Evolutionary conservation across 306 rosid species (phyloP).

Genomic region (Erythrophleum fordii): DNA sequence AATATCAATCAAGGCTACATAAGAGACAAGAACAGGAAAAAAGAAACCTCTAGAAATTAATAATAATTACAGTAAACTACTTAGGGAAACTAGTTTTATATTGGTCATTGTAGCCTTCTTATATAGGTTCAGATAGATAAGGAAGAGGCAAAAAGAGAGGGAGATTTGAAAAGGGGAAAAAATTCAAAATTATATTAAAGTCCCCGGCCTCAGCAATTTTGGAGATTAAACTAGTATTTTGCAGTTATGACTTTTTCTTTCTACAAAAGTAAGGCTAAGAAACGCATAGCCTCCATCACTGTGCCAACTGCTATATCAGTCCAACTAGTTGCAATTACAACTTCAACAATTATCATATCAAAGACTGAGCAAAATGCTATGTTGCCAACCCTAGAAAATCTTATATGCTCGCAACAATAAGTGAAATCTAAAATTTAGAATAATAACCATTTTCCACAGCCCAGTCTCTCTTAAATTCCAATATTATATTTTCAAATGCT

Average conservation of each 20-base stretch:
- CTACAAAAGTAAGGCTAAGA: conserved; percentile 27
- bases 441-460: not conserved
- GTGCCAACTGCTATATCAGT: conserved; percentile 18
- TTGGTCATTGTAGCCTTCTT: conserved; percentile 32
- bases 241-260: not conserved
- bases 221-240: conserved; percentile 2
- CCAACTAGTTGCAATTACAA: not conserved
- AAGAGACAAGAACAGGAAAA: not conserved
- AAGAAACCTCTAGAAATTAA: not conserved
- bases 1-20: conserved; percentile 13
- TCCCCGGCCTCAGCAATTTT: not conserved
- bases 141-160: not conserved
- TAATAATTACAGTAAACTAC: not conserved
- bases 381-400: not conserved
- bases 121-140: conserved; percentile 23
- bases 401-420: not conserved
- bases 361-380: not conserved
- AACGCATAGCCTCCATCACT: not conserved
- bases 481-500: not conserved
- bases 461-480: not conserved
- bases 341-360: conserved; percentile 11
- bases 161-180: not conserved
- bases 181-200: conserved; percentile 6
- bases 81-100: conserved; percentile 13
- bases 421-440: not conserved